Base-by-base conservation (phyloP, 352 stramenopile species). In the Plasmopara halstedii region DNA sequence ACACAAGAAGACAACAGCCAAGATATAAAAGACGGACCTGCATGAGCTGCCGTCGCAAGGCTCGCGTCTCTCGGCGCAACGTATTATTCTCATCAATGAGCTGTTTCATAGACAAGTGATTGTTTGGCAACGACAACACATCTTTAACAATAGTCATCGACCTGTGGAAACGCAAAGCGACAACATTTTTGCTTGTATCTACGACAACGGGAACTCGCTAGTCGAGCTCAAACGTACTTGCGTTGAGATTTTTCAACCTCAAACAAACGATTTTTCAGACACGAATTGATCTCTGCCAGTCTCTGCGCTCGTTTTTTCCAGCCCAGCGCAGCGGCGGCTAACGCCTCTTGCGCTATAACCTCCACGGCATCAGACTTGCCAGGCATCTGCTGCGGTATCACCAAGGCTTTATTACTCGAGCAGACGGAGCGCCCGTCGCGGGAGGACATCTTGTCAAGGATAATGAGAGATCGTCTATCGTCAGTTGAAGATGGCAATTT, bases 51-150 rank as follows among this genome's bases (percentile, higher is more conserved):
- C 68, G 57, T 32, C 77, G 58, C 20, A 84, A 48, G 27, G 49
- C 46, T 13, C 67, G 60, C 14, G 46, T 71, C 11, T 65, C 50
- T 15, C 43, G 36, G 20, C 69, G 45, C 14, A 84, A 62, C 54
- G 51, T 26, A 11, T 66, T 61, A 44, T 84, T 86, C 50, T 86
- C 69, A 18, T 80, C 64, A n/a, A 86, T 47, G 21, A 86, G 69
- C 36, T 80, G 40, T 45, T 72, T 78, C 27, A 64, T 83, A 52
- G 77, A 84, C 38, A 68, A 57, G 38, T 81, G 64, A 21, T 83
- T 84, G 56, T 82, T 86, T 5, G 74, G 74, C 35, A 83, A 49
- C 27, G 60, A 29, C 17, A 55, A 57, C n/a, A 73, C 64, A 37
- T 81, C 68, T 60, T 80, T 80, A 46, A 82, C 59, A 40, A 67